A percentile compares a stretch with the other conserved stretches of the same genome.
Conservation (phyloP, 495 filamentous ascomycete species). For the Annulohypoxylon nitens region DNA sequence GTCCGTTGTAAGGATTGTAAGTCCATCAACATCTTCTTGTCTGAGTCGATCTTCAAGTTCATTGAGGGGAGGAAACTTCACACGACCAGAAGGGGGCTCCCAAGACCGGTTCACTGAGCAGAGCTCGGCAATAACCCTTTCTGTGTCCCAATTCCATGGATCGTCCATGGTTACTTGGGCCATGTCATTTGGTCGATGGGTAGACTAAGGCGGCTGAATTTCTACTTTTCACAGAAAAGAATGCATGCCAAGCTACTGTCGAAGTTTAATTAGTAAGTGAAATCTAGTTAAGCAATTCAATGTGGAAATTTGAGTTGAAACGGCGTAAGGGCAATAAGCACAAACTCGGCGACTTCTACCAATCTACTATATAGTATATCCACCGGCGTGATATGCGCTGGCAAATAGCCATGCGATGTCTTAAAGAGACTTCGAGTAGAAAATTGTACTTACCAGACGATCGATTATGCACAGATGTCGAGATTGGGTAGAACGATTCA, state of each 20-base stretch:
- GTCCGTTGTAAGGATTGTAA: conserved; percentile 66
- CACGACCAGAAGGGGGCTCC: conserved; percentile 46
- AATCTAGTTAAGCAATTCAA: background rate
- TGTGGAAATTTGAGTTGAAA: background rate
- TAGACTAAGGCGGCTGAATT: background rate
- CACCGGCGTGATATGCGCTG: background rate
- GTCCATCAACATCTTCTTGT: conserved; percentile 71
- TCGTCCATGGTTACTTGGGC: conserved; percentile 58
- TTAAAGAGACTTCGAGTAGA: background rate
- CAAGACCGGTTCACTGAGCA: conserved; percentile 67
- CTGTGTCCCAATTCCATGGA: conserved; percentile 76
- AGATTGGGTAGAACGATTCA: background rate
- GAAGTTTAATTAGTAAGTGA: background rate
- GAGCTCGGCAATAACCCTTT: conserved; percentile 73
- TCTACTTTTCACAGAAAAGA: background rate
- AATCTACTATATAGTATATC: background rate
- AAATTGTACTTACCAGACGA: background rate
- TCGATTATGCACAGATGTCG: background rate
- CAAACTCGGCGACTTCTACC: background rate
- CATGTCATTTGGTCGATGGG: conserved; percentile 8
- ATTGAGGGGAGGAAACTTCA: conserved; percentile 63
- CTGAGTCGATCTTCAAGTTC: conserved; percentile 67
- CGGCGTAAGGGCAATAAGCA: no score
- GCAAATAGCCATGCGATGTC: background rate
- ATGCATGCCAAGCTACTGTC: background rate